Base-by-base conservation (phyloP, 345 rosid genomes). In the Hypericum perforatum region DNA sequence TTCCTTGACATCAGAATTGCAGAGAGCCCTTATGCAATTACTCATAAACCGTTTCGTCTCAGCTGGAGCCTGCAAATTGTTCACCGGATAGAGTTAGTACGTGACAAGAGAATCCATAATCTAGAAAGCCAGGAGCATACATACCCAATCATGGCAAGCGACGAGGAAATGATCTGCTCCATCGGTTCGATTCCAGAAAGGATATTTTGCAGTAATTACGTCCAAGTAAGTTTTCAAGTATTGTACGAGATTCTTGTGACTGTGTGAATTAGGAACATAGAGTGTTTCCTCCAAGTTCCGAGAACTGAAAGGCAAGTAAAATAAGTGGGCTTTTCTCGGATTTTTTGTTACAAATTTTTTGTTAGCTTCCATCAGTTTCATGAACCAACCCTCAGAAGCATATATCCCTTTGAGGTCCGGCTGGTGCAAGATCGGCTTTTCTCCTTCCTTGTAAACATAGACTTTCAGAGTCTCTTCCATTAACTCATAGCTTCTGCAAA, bases 371-470 rank as follows among this genome's bases (percentile, higher is more conserved):
- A 91, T 66, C 52, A 63, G 80, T 77, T 76, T 91, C 98, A 91
- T 87, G 66, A 91, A 91, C 98, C 98, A 91, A 66, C 98, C 96
- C 59, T 91, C 98, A 8, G 96, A 91, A 57, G 98, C 95, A 63
- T 91, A 91, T 78, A 91, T 87, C 43, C 98, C 98, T 70, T 78
- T 54, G 32, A 87, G 85, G 29, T 72, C 65, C 3, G 96, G 86
- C 56, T 49, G 67, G 63, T 91, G 98, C 22, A 91, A 37, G 56
- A 91, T 66, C 0, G 98, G 96, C 65, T 60, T 78, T 67, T 72
- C 75, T 57, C 98, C 98, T 76, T 91, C 98, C 72, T 52, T 75
- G 72, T 91, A 91, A 42, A 91, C 54, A 46, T 91, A 87, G 11
- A 91, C 88, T 71, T 79, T 87, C 52, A 91, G 86, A 60, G 54